Evolutionary conservation across 345 rosid species (phyloP), one percentile per base, ranked within the genome.

Genomic region (Arabidopsis arenosa): DNA sequence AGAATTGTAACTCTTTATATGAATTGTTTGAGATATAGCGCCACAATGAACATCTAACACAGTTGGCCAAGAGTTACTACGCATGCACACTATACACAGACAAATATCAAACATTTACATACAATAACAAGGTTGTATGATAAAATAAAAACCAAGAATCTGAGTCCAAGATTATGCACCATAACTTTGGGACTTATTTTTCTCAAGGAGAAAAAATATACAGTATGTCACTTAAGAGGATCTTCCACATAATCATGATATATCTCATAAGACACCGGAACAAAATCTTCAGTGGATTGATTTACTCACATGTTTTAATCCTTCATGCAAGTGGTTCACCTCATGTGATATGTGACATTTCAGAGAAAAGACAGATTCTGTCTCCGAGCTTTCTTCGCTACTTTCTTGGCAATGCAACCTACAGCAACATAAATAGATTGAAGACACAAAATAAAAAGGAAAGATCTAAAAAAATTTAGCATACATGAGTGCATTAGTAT

Each of bases 311-410:
- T 90, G 75, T 78, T 85, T 95, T 75, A 95, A 56, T 82, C 98
- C 98, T 86, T 89, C 99, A 76, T 89, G 98, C 88, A 92, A 80
- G 82, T 95, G 98, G 84, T 95, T 95, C 84, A 95, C 94, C 66
- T 92, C 98, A 0, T 92, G 93, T 32, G 97, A 92, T 80, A 95
- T 95, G 75, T 95, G 98, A 82, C 97, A 89, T 83, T 90, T 92
- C 40, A 92, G 94, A 43, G 96, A 83, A 84, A 85, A 87, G 23
- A 89, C 88, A 21, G 92, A 88, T 75, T 93, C 96, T 61, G 93
- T 58, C 82, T 89, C 93, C 10, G 70, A 76, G 70, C 75, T 76
- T 68, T 76, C 80, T 44, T 62, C 75, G 9, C 91, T 84, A 76
- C 88, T 93, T 84, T 95, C 97, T 81, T 93, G 96, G 82, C 98